Evolutionary conservation across 2,329 filamentous ascomycete species (phyloP).

Genomic region (Penicillium sp.): DNA sequence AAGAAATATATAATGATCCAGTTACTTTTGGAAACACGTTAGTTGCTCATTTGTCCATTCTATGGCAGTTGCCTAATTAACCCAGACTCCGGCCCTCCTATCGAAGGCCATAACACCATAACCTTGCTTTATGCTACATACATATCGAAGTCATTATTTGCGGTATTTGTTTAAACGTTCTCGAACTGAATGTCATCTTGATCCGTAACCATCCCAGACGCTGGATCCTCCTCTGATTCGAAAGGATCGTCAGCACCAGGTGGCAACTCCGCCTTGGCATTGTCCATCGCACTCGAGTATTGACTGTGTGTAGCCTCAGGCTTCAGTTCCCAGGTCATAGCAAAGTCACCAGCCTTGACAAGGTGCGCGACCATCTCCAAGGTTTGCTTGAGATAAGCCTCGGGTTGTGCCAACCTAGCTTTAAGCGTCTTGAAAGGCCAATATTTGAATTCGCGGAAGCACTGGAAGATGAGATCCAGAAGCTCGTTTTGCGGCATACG

Average conservation of each 20-base stretch:
- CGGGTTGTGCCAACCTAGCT: slow-evolving; percentile 75
- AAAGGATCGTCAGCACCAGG: slow-evolving; percentile 49
- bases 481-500: slow-evolving; percentile 88
- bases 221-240: slow-evolving; percentile 52
- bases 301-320: slow-evolving; percentile 62
- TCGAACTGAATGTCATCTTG: slow-evolving; percentile 75
- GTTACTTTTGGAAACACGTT: not conserved
- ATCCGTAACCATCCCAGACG: slow-evolving; percentile 54
- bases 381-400: slow-evolving; percentile 84
- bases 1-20: not conserved
- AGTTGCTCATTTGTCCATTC: slow-evolving; percentile 5
- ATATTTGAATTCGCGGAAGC: slow-evolving; percentile 83
- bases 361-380: slow-evolving; percentile 79
- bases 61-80: slow-evolving; percentile 2
- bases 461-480: slow-evolving; percentile 76
- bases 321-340: slow-evolving; percentile 80
- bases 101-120: slow-evolving; percentile 22
- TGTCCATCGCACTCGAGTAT: slow-evolving; percentile 45
- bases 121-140: slow-evolving; percentile 30
- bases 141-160: slow-evolving; percentile 10
- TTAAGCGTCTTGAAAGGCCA: slow-evolving; percentile 92
- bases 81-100: not conserved
- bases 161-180: slow-evolving; percentile 55
- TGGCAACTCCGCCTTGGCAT: slow-evolving; percentile 53
- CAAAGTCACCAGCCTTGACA: slow-evolving; percentile 78